Evolutionary conservation across 805 yeast species (phyloP).

Genomic region (Cephaloascus albidus): DNA sequence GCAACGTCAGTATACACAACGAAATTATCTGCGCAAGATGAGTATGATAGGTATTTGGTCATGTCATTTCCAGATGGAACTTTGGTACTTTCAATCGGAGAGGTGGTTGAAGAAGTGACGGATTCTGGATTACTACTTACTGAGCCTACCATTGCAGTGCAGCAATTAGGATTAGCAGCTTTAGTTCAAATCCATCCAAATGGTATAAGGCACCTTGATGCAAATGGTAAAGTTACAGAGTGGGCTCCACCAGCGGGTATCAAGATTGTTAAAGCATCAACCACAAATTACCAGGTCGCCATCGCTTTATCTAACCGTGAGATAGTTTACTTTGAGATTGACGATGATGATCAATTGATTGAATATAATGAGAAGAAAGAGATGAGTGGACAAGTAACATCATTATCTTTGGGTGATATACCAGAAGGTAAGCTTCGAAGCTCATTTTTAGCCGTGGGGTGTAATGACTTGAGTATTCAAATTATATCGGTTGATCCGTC

Average conservation of each 20-base stretch:
- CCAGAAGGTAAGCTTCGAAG: slow-evolving; percentile 38
- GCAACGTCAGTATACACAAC: slow-evolving; percentile 62
- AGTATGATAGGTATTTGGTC: slow-evolving; percentile 53
- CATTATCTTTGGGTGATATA: slow-evolving; percentile 40
- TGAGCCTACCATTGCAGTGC: slow-evolving; percentile 57
- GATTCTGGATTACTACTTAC: slow-evolving; percentile 51
- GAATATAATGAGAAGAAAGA: slow-evolving; percentile 62
- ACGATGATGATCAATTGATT: slow-evolving; percentile 51
- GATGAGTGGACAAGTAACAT: slow-evolving; percentile 39
- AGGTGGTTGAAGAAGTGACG: slow-evolving; percentile 65
- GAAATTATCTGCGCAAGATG: slow-evolving; percentile 31
- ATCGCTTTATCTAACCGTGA: slow-evolving; percentile 67
- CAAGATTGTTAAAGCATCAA: slow-evolving; percentile 45
- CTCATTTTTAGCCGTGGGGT: slow-evolving; percentile 58
- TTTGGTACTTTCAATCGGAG: slow-evolving; percentile 68
- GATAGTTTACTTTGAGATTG: slow-evolving; percentile 75
- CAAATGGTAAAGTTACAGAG: slow-evolving; percentile 29
- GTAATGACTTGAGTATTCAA: slow-evolving; percentile 61
- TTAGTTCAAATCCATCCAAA: slow-evolving; percentile 64
- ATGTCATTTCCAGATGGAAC: slow-evolving; percentile 61
- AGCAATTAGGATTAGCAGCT: slow-evolving; percentile 54
- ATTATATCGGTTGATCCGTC: slow-evolving; percentile 55
- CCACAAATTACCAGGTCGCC: slow-evolving; percentile 60
- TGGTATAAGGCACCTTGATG: slow-evolving; percentile 53
- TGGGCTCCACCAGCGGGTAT: slow-evolving; percentile 86